Conservation (phyloP, 768 basidiomycete species). For the Phanerochaete sordida region DNA sequence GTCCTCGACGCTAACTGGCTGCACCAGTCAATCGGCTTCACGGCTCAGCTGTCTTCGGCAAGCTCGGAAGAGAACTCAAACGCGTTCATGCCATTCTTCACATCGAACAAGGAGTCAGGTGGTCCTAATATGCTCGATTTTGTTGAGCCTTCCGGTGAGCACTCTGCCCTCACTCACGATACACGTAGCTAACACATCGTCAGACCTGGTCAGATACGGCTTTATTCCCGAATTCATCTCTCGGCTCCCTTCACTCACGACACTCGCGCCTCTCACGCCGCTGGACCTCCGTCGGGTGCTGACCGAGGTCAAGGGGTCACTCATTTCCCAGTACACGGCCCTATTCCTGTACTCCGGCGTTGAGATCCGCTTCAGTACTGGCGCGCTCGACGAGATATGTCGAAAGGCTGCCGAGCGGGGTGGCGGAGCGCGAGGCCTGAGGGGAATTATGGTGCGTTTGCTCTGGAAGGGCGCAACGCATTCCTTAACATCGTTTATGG, state of each 20-base stretch:
- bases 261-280: conserved; percentile 74
- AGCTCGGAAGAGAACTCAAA: conserved; percentile 30
- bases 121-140: conserved; percentile 54
- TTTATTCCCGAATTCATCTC: conserved; percentile 96
- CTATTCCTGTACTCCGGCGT: conserved; percentile 82
- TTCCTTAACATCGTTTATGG: conserved; percentile 13
- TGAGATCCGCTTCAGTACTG: conserved; percentile 82
- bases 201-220: conserved; percentile 30
- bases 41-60: conserved; percentile 44
- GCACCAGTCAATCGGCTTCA: conserved; percentile 84
- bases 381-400: conserved; percentile 80
- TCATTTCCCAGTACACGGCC: conserved; percentile 85
- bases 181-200: background rate
- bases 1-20: background rate
- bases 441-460: conserved; percentile 76
- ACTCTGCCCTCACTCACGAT: background rate
- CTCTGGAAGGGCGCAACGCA: background rate
- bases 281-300: conserved; percentile 86
- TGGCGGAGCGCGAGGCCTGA: conserved; percentile 85
- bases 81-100: conserved; percentile 65
- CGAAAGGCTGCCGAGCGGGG: conserved; percentile 73
- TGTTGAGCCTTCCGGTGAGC: conserved; percentile 66
- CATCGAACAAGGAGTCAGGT: conserved; percentile 59
- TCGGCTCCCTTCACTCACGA: conserved; percentile 88
- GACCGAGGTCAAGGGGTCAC: conserved; percentile 87